Conservation (phyloP, 2,329 filamentous ascomycete genomes). For the Penicillium fuscoglaucum region DNA sequence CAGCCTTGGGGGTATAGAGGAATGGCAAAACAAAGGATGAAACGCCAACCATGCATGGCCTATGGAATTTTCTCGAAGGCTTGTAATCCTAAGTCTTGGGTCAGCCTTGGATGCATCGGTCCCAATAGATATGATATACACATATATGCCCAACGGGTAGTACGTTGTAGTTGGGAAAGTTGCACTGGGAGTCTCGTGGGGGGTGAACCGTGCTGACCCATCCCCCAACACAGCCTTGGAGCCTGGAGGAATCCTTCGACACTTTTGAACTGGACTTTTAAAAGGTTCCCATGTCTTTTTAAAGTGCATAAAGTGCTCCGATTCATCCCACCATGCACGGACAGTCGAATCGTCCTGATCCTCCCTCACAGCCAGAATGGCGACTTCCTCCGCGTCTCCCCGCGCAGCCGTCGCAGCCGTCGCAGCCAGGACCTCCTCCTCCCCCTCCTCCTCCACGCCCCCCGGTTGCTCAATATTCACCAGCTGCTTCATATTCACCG, state of each 20-base stretch:
- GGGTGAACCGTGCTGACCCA: conserved; percentile 8
- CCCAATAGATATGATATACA: no score
- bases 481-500: conserved; percentile 37
- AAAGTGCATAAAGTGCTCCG: not conserved
- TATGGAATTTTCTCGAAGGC: not conserved
- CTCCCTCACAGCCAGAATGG: conserved; percentile 43
- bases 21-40: not conserved
- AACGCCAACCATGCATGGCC: no score
- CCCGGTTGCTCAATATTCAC: conserved; percentile 33
- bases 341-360: conserved; percentile 29
- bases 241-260: not conserved
- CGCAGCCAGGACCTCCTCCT: conserved; percentile 23
- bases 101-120: not conserved
- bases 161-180: not conserved
- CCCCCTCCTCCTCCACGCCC: conserved; percentile 28
- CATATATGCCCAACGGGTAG: not conserved
- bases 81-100: not conserved
- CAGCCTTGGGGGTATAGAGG: not conserved
- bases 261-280: not conserved
- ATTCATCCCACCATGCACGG: conserved; percentile 35
- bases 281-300: not conserved
- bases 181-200: not conserved
- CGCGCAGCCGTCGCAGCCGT: conserved; percentile 19
- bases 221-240: conserved; percentile 11
- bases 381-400: conserved; percentile 31